These are phyloP conservation scores for Dictyostelium brefeldianum DNA, from an alignment of 78 protist species.

Conservation along the genomic window DNA sequence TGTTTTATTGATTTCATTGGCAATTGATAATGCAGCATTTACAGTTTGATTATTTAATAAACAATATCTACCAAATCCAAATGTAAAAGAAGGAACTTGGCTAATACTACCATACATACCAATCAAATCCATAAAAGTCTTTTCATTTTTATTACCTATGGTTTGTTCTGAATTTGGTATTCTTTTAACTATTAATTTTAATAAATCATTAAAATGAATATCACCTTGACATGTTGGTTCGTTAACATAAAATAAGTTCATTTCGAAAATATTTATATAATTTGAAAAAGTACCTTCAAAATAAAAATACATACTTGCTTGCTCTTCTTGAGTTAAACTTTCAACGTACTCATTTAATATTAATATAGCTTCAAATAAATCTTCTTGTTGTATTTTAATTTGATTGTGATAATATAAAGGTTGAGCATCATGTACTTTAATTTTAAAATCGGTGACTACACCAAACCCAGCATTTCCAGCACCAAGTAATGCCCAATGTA, in stretches of 20 bases:
- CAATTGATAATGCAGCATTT: neutral
- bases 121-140: too few relatives aligned
- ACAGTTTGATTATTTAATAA: too few relatives aligned
- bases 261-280: neutral
- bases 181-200: too few relatives aligned
- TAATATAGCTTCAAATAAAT: neutral
- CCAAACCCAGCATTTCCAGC: slow-evolving; percentile 5
- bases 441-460: neutral
- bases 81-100: too few relatives aligned
- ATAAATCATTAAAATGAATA: neutral
- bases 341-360: neutral
- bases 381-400: neutral
- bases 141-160: too few relatives aligned
- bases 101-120: too few relatives aligned
- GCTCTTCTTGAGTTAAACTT: neutral
- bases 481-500: slow-evolving; percentile 1
- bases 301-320: neutral
- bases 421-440: neutral
- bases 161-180: too few relatives aligned
- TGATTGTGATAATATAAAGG: neutral
- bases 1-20: neutral
- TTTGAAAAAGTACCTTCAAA: too few relatives aligned
- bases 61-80: too few relatives aligned
- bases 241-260: neutral
- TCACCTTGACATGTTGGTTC: too few relatives aligned